Evolutionary conservation across 1,284 basidiomycete species (phyloP), one percentile per base, ranked within the genome.

Genomic region (Leccinum solheimii): DNA sequence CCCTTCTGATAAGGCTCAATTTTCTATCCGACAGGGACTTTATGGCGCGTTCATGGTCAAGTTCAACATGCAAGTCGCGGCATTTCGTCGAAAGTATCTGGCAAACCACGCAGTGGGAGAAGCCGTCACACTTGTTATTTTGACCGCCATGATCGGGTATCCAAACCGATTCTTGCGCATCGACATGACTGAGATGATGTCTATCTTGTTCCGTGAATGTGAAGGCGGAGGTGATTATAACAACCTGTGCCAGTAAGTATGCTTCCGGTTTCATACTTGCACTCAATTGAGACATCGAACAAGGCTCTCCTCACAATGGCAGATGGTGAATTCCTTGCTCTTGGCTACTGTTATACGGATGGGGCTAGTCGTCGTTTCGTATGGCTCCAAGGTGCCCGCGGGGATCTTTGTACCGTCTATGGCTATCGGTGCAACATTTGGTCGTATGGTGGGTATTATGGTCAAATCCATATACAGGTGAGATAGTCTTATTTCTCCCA

Each of bases 361-460:
- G 9, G 87, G 85, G 11, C 81, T 99, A 38, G 95, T 99, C 49
- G 86, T 98, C 50, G 78, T 99, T 21, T 95, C 94, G 1, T 99
- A 98, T 75, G 97, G 97, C 0, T 92, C 89, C 74, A 98, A 97
- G 76, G 96, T 99, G 0, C 97, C 97, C 0, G 94, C 94, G 6
- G 97, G 97, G 55, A 98, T 98, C 68, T 98, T 98, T 69, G 92
- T 98, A 0, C 96, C 96, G 1, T 97, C 95, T 1, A 98, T 98
- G 95, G 97, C 96, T 2, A 89, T 98, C 52, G 96, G 96, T 19
- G 97, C 96, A 2, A 93, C 93, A 0, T 98, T 98, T 72, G 96
- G 97, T 2, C 82, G 96, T 36, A 96, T 98, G 93, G 79, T 98
- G 14, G 96, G 97, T 0, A 98, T 98, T 64, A 82, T 97, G 64